Evolutionary conservation across 345 rosid species (phyloP).

Genomic region (Euclidium syriacum): DNA sequence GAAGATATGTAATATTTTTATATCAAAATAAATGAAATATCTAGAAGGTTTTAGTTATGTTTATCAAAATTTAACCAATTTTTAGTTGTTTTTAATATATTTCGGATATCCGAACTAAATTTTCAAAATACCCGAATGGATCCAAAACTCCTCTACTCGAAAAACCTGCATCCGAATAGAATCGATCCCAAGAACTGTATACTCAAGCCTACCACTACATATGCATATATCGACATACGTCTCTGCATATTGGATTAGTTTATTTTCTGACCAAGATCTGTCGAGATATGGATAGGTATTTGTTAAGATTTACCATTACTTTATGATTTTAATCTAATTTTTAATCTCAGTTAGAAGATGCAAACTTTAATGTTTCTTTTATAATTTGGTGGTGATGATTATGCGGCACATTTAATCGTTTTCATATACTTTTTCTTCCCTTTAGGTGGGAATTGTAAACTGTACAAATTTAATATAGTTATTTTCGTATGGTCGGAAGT

Average conservation of each 20-base stretch:
- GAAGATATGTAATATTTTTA: too few species aligned
- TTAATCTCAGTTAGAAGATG: not conserved
- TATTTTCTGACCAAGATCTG: not conserved
- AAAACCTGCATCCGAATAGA: too few species aligned
- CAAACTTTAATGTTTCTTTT: not conserved
- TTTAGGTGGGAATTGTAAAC: not conserved
- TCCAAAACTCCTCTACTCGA: too few species aligned
- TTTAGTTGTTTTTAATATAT: too few species aligned
- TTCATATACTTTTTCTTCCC: not conserved
- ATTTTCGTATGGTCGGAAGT: not conserved
- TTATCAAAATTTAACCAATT: too few species aligned
- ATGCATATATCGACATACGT: not conserved
- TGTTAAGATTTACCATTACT: not conserved
- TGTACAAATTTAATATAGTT: not conserved
- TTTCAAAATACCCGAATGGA: too few species aligned
- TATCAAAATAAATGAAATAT: too few species aligned
- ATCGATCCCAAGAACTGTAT: too few species aligned
- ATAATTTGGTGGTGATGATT: not conserved
- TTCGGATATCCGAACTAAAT: too few species aligned
- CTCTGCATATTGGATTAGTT: not conserved
- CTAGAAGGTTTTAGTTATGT: too few species aligned
- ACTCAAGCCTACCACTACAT: too few species aligned
- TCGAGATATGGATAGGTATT: constrained; percentile 1
- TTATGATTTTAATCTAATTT: not conserved
- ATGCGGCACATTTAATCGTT: not conserved